Conservation (phyloP, 1,284 basidiomycete species). For the Paramarasmius palmivorus region DNA sequence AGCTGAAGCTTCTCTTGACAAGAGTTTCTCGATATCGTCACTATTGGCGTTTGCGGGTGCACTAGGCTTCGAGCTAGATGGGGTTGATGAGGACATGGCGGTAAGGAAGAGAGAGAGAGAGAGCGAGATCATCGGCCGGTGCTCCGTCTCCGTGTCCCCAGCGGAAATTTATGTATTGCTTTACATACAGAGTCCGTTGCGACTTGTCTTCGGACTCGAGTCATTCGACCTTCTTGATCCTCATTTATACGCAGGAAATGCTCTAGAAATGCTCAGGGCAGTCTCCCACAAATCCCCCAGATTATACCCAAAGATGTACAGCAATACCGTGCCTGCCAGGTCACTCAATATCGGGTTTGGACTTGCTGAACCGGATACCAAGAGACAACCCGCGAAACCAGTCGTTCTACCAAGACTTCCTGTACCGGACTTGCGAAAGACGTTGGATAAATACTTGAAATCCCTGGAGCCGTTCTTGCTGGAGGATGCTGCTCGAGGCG, state of each 20-base stretch:
- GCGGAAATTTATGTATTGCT: no score
- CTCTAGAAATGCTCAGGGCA: no score
- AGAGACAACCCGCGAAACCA: background rate
- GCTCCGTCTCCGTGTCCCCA: no score
- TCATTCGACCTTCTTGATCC: no score
- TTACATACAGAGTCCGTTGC: no score
- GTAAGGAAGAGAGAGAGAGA: background rate
- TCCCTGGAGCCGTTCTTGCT: conserved; percentile 81
- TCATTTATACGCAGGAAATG: no score
- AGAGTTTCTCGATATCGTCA: conserved; percentile 67
- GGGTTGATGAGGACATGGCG: background rate
- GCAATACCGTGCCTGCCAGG: no score
- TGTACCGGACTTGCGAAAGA: conserved; percentile 78
- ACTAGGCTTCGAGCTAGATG: background rate
- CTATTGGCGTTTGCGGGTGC: background rate
- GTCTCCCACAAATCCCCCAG: background rate
- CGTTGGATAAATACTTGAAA: conserved; percentile 79
- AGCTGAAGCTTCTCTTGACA: conserved; percentile 77
- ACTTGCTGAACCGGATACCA: background rate
- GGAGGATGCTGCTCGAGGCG: conserved; percentile 68
- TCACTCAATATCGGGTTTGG: background rate
- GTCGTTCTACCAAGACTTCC: conserved; percentile 67
- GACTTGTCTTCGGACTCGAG: no score
- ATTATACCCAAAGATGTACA: background rate
- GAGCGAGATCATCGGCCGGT: no score